phyloP scores from a whole-genome alignment of 306 rosid species.

The Prunus davidiana region DNA sequence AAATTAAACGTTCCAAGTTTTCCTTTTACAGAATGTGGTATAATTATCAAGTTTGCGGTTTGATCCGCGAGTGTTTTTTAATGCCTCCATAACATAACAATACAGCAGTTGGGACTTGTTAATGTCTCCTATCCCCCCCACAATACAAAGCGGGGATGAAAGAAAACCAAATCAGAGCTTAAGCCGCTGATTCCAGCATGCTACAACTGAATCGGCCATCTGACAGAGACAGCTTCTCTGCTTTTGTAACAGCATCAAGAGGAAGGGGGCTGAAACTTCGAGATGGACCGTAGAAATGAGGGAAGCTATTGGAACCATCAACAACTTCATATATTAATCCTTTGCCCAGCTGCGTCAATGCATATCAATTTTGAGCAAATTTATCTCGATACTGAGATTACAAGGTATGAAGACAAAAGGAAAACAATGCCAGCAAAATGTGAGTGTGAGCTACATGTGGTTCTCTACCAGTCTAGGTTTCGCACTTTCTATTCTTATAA shows the following conservation, averaged over 20 bases:
- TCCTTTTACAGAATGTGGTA: too few species aligned
- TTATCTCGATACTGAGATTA: not conserved
- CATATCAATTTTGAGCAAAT: not conserved
- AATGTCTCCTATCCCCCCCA: not conserved
- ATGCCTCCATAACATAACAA: not conserved
- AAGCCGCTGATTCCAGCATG: slow-evolving; percentile 37
- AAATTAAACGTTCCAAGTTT: too few species aligned
- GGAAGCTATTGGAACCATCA: slow-evolving; percentile 68
- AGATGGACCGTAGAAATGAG: slow-evolving; percentile 85
- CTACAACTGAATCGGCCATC: slow-evolving; percentile 65
- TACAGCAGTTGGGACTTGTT: not conserved
- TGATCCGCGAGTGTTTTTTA: too few species aligned
- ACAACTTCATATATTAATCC: slow-evolving; percentile 79
- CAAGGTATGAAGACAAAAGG: not conserved
- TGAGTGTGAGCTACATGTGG: not conserved
- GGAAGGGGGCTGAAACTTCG: slow-evolving; percentile 68
- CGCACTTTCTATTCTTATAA: not conserved
- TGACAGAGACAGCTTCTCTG: slow-evolving; percentile 57
- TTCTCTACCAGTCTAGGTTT: not conserved
- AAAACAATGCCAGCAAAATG: not conserved
- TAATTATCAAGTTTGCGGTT: too few species aligned
- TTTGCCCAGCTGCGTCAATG: slow-evolving; percentile 65
- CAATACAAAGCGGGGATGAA: not conserved
- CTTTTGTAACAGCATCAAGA: slow-evolving; percentile 55
- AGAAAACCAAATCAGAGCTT: not conserved